These are phyloP conservation scores for Metschnikowia peoriensis DNA, from an alignment of 805 yeast genomes.

Conservation along the genomic window DNA sequence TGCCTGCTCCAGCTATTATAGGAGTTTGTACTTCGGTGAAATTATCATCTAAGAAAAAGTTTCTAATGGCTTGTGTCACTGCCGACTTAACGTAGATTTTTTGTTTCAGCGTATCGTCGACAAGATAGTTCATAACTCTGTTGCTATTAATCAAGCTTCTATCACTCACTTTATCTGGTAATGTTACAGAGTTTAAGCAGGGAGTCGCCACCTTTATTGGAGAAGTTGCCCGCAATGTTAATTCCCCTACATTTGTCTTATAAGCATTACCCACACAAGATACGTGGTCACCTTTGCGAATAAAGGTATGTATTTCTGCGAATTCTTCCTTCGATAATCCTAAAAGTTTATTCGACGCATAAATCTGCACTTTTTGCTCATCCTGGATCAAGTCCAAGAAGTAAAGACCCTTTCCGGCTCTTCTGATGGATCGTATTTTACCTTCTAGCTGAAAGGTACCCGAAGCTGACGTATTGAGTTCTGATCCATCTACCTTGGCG, in stretches of 20 bases:
- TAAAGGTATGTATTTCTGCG: conserved; percentile 30
- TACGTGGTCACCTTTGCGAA: conserved; percentile 73
- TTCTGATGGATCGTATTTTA: conserved; percentile 54
- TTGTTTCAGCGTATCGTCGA: conserved; percentile 50
- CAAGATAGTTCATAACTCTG: conserved; percentile 71
- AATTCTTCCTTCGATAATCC: conserved; percentile 44
- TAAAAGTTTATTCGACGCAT: conserved; percentile 53
- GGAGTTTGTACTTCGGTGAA: conserved; percentile 92
- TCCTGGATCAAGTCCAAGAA: conserved; percentile 73
- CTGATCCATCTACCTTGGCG: conserved; percentile 18
- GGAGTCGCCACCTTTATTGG: conserved; percentile 61
- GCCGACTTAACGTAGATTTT: conserved; percentile 50
- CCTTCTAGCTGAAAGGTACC: conserved; percentile 44
- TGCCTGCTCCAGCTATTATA: conserved; percentile 63
- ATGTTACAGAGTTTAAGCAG: conserved; percentile 41
- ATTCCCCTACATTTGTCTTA: conserved; percentile 71
- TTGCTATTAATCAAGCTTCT: conserved; percentile 57
- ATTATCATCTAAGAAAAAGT: conserved; percentile 49
- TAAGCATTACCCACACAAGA: conserved; percentile 70
- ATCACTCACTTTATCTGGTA: conserved; percentile 64
- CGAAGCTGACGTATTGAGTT: conserved; percentile 8
- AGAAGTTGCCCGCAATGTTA: conserved; percentile 60
- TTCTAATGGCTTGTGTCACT: conserved; percentile 55
- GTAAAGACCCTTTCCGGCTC: conserved; percentile 64
- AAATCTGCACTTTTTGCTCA: conserved; percentile 54